A percentile compares a stretch with the other conserved stretches of the same genome.
Evolutionary conservation across 805 yeast species (phyloP).

Genomic region (Candida andamanensis): DNA sequence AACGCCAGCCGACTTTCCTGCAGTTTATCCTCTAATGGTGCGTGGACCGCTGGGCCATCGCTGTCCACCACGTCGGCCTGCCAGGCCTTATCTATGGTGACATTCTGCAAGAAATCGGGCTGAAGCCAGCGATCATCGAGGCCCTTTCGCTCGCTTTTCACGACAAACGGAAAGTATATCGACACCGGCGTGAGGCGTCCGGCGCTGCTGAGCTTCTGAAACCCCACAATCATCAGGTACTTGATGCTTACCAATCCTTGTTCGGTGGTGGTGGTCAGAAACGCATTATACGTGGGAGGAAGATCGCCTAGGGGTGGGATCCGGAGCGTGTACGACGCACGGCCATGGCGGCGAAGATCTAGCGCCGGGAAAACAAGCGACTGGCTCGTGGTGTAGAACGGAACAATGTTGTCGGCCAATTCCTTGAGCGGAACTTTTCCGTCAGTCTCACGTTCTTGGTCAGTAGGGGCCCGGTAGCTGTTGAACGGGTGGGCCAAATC

Average conservation of each 20-base stretch:
- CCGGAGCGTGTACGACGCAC: slow-evolving; percentile 17
- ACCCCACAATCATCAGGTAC: slow-evolving; percentile 33
- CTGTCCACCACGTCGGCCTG: slow-evolving; percentile 5
- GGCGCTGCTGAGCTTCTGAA: slow-evolving; percentile 15
- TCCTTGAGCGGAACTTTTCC: slow-evolving; percentile 17
- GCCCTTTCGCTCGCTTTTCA: slow-evolving; percentile 21
- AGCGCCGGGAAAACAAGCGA: slow-evolving; percentile 32
- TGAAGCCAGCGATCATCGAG: slow-evolving; percentile 24
- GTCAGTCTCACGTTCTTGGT: slow-evolving; percentile 7
- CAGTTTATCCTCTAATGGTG: slow-evolving; percentile 1
- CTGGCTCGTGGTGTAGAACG: slow-evolving; percentile 38
- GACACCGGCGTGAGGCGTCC: slow-evolving; percentile 12
- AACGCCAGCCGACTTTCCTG: slow-evolving; percentile 15
- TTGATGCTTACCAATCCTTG: slow-evolving; percentile 34
- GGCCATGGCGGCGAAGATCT: slow-evolving; percentile 13
- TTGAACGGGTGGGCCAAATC: slow-evolving; percentile 31
- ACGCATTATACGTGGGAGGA: slow-evolving; percentile 39
- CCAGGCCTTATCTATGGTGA: slow-evolving; percentile 27
- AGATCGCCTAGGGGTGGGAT: slow-evolving; percentile 19
- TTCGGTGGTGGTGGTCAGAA: slow-evolving; percentile 37
- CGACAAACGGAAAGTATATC: slow-evolving; percentile 32
- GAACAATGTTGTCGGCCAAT: slow-evolving; percentile 27
- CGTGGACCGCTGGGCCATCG: slow-evolving; percentile 1
- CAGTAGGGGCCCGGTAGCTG: slow-evolving; percentile 12
- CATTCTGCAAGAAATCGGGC: slow-evolving; percentile 21